A percentile compares a stretch with the other conserved stretches of the same genome.
Conservation (phyloP, 805 yeast genomes). For the Yarrowia sp. region DNA sequence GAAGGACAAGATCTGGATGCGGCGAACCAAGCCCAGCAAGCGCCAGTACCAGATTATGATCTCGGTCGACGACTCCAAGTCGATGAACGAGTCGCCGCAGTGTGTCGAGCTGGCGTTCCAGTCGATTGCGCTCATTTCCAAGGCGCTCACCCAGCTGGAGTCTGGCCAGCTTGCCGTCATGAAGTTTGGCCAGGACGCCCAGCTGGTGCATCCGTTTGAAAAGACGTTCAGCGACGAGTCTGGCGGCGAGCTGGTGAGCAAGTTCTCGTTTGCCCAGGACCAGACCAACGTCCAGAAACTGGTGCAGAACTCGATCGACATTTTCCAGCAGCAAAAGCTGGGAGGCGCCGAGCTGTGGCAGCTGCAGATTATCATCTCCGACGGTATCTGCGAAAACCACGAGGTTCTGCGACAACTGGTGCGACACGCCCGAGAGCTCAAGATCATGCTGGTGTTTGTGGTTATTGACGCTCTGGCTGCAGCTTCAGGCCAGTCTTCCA, state of each 20-base stretch:
- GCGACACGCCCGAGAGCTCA: constrained; percentile 88
- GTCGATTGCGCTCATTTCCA: constrained; percentile 90
- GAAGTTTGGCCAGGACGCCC: constrained; percentile 83
- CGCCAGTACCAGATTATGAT: constrained; percentile 97
- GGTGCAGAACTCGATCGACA: constrained; percentile 71
- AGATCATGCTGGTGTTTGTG: constrained; percentile 93
- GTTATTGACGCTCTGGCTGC: constrained; percentile 79
- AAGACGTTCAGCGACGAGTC: constrained; percentile 82
- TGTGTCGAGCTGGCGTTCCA: constrained; percentile 93
- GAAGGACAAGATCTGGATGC: constrained; percentile 97
- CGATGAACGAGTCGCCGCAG: constrained; percentile 87
- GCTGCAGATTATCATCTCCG: constrained; percentile 88
- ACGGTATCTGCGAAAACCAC: constrained; percentile 98
- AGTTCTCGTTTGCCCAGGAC: constrained; percentile 89
- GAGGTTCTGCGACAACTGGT: constrained; percentile 81
- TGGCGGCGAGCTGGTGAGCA: constrained; percentile 82
- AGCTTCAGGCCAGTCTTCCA: constrained; percentile 63
- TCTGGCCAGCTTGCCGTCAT: constrained; percentile 92
- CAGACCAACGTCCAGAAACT: constrained; percentile 82
- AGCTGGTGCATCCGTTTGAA: constrained; percentile 88
- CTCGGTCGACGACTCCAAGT: constrained; percentile 95
- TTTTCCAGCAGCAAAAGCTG: constrained; percentile 66
- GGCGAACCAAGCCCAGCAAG: constrained; percentile 96
- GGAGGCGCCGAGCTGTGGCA: constrained; percentile 77
- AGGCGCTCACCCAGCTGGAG: constrained; percentile 91